Evolutionary conservation across 129 eudicot species (phyloP), one percentile per base, ranked within the genome.

Genomic region (Helichrysum umbraculigerum): DNA sequence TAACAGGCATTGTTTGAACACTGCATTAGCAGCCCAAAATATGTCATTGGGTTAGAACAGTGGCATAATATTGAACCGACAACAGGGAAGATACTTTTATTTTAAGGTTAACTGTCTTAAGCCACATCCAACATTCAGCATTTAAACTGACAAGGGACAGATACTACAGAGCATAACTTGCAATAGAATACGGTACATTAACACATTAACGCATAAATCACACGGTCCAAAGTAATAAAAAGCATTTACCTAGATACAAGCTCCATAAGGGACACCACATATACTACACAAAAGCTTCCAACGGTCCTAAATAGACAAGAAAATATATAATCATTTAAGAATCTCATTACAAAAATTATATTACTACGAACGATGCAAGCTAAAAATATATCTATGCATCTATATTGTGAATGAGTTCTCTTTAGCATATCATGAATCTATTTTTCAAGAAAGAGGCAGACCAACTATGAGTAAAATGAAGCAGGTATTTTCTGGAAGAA

Each of bases 251-350:
- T 95, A 97, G 68, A 95, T 95, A 79, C 99, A 95, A 52, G 99
- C 99, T 83, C 99, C 99, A 87, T 91, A 86, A 28, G 96, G 73
- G 83, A 95, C 94, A 64, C 90, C 89, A 71, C 99, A 95, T 61
- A 95, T 89, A 86, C 97, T 91, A 82, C 99, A 95, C 74, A 89
- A 79, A 72, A 95, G 92, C 89, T 91, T 95, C 99, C 99, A 95
- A 47, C 99, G 99, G 72, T 91, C 97, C 99, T 95, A 72, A 19
- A 78, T 3, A 76, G 52, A 64, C 59, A 81, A 37, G 56, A 75
- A n/a, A 75, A 25, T 70, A 25, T 41, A 64, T 56, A 15, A 72
- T 37, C 20, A 42, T 35, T 28, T 9, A 78, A 5, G 61, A 10
- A 14, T 21, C 65, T 28, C 77, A 54, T 15, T 16, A 29, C 19